Conservation (phyloP, 208 protist species). For the Leishmania turanica region DNA sequence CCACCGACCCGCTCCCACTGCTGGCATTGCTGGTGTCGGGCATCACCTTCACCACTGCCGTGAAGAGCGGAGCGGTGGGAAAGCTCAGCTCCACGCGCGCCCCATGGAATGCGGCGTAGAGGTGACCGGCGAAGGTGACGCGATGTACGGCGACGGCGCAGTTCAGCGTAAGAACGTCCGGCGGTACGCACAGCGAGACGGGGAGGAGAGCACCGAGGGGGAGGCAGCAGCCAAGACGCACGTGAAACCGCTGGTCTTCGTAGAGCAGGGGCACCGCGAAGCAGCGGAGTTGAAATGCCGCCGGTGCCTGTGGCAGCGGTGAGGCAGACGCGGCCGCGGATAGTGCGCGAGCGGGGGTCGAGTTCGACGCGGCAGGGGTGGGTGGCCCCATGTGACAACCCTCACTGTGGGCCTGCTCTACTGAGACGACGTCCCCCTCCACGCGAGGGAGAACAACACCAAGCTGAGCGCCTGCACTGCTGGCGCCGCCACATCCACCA, state of each 20-base stretch:
- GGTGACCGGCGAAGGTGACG: slow-evolving; percentile 52
- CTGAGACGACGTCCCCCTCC: slow-evolving; percentile 60
- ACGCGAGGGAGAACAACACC: slow-evolving; percentile 72
- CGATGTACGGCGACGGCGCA: slow-evolving; percentile 51
- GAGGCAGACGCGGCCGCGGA: neutral
- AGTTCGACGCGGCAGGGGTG: neutral
- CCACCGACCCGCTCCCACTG: neutral
- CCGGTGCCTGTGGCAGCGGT: neutral
- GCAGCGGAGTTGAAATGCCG: slow-evolving; percentile 43
- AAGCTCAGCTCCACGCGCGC: slow-evolving; percentile 70
- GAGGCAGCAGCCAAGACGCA: slow-evolving; percentile 59
- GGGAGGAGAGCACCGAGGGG: slow-evolving; percentile 62
- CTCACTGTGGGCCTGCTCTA: slow-evolving; percentile 37
- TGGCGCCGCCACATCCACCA: neutral
- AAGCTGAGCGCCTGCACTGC: slow-evolving; percentile 25
- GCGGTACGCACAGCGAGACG: slow-evolving; percentile 43
- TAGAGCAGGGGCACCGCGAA: slow-evolving; percentile 72
- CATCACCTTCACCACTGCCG: slow-evolving; percentile 50
- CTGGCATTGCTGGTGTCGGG: slow-evolving; percentile 4
- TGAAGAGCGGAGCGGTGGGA: slow-evolving; percentile 64
- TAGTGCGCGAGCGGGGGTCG: neutral
- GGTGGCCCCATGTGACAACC: neutral
- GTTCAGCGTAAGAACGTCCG: slow-evolving; percentile 70
- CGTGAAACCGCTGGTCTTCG: slow-evolving; percentile 67
- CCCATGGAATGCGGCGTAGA: slow-evolving; percentile 65